Evolutionary conservation across 177 flowering plant genomes (phyloP).

Genomic region (Vitis hybrid): DNA sequence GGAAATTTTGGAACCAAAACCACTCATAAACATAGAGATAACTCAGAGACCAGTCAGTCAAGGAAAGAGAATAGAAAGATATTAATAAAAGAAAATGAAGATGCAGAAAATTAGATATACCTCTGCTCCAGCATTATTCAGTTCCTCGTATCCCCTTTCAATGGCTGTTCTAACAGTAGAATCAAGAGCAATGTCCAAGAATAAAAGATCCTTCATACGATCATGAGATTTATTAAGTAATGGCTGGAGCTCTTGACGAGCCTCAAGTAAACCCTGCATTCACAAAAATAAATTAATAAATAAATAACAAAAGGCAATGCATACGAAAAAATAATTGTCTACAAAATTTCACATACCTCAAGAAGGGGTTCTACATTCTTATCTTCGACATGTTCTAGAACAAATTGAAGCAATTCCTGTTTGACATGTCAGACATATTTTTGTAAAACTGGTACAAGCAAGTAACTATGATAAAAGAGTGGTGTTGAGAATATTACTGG

Average conservation of each 20-base stretch:
- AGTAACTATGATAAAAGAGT: constrained; percentile 1
- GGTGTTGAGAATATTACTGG: constrained; percentile 50
- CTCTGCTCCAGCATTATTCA: constrained; percentile 87
- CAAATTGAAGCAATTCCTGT: constrained; percentile 79
- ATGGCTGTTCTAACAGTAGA: constrained; percentile 89
- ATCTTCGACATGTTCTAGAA: constrained; percentile 82
- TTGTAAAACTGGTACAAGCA: neutral
- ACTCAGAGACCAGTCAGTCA: neutral
- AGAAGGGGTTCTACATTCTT: constrained; percentile 81
- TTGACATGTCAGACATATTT: constrained; percentile 5
- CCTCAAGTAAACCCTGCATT: constrained; percentile 86
- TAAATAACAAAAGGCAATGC: neutral
- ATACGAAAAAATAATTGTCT: neutral
- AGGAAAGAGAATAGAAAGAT: constrained; percentile 1
- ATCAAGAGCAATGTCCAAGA: constrained; percentile 94
- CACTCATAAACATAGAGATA: neutral
- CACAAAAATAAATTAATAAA: neutral
- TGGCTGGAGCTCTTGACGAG: constrained; percentile 86
- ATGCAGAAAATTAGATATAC: constrained; percentile 31
- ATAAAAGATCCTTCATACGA: constrained; percentile 86
- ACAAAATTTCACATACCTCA: constrained; percentile 55
- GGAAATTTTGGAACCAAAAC: neutral
- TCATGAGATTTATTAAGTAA: constrained; percentile 56
- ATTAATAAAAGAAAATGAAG: neutral
- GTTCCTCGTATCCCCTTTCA: constrained; percentile 91